Conservation (phyloP, 129 eudicot species). For the Flaveria sonorensis region DNA sequence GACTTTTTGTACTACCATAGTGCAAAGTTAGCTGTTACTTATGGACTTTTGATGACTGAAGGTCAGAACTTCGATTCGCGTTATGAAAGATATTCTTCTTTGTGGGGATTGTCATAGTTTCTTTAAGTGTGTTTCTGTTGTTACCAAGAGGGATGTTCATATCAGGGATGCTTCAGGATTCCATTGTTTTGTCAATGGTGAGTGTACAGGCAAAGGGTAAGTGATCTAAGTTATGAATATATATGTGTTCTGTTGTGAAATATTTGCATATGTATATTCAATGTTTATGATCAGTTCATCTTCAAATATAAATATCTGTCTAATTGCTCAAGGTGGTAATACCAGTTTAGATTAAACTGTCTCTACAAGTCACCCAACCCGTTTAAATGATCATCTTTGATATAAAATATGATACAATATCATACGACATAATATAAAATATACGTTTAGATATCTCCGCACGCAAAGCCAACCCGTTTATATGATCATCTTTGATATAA, state of each 20-base stretch:
- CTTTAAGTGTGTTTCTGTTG: slow-evolving; percentile 66
- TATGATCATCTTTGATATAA: no score
- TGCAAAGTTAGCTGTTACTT: slow-evolving; percentile 78
- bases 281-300: background rate
- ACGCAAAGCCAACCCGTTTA: no score
- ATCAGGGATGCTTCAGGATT: slow-evolving; percentile 89
- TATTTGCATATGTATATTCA: background rate
- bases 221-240: slow-evolving; percentile 31
- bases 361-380: no score
- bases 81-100: slow-evolving; percentile 67
- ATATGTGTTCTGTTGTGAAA: slow-evolving; percentile 11
- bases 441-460: no score
- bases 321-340: background rate
- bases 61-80: slow-evolving; percentile 59
- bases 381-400: no score
- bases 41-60: slow-evolving; percentile 59
- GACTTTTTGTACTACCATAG: slow-evolving; percentile 87
- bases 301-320: background rate
- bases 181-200: slow-evolving; percentile 72
- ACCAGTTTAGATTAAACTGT: no score
- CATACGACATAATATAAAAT: no score
- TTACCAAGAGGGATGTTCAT: slow-evolving; percentile 80
- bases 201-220: slow-evolving; percentile 66
- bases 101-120: slow-evolving; percentile 95
- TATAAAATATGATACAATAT: no score